Percentiles rank a stretch among this genome's conserved stretches.
These are phyloP conservation scores for Halophytophthora batemanensis DNA, from an alignment of 352 stramenopile genomes.

Conservation along the genomic window DNA sequence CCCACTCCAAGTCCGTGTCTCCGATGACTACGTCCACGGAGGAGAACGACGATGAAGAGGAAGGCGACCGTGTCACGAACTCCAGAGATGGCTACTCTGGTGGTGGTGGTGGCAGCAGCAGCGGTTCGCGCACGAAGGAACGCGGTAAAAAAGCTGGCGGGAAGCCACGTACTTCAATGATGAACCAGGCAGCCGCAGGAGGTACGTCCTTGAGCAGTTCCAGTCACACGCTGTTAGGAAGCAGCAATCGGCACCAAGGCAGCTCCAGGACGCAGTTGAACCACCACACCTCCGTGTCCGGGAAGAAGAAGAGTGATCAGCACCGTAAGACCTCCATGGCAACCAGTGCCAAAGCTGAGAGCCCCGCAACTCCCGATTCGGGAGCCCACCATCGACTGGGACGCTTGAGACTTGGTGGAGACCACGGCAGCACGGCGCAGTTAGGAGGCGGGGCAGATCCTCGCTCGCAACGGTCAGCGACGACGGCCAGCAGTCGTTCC, in stretches of 20 bases:
- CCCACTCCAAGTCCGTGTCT: too few relatives aligned
- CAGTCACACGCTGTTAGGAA: constrained; percentile 7
- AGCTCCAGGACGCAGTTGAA: constrained; percentile 2
- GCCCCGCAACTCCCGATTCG: background rate
- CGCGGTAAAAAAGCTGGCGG: constrained; percentile 3
- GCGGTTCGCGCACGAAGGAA: constrained; percentile 3
- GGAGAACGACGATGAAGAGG: background rate
- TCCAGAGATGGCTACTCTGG: background rate
- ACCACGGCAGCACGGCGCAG: too few relatives aligned
- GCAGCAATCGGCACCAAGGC: constrained; percentile 3
- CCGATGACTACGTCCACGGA: too few relatives aligned
- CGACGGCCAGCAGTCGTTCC: constrained; percentile 1
- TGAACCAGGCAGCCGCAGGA: background rate
- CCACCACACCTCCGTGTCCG: background rate
- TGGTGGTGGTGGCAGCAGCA: background rate
- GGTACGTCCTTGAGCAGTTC: background rate
- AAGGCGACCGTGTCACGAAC: background rate
- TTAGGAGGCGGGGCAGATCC: too few relatives aligned
- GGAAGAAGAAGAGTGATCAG: constrained; percentile 14
- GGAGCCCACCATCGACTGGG: background rate
- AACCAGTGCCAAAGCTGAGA: background rate
- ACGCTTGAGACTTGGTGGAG: background rate
- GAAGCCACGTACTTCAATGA: constrained; percentile 10
- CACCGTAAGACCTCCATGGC: constrained; percentile 4
- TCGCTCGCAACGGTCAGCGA: constrained; percentile 9